Evolutionary conservation across 2,329 filamentous ascomycete species (phyloP), one percentile per base, ranked within the genome.

Genomic region (Hortaea werneckii): DNA sequence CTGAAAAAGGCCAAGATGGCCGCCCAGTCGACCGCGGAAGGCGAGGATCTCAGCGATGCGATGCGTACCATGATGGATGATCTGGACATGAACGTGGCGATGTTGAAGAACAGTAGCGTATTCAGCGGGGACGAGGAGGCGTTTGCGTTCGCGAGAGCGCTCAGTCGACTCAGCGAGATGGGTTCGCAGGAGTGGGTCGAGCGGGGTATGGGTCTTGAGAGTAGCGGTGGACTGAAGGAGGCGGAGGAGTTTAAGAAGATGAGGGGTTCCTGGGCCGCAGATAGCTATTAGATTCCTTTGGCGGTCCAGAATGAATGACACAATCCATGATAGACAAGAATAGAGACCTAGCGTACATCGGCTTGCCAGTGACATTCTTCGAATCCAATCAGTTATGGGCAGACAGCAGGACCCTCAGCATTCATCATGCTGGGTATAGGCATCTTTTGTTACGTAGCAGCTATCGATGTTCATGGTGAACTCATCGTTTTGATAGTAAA

Each of bases 121-220:
- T 98, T 98, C 65, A 85, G 83, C 1, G 92, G 92, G 37, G 92
- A 95, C 48, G 92, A 98, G 70, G 92, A 98, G 68, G 79, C 87
- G 0, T 98, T 98, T 70, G 92, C 92, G 0, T 98, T 98, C 71
- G 88, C 88, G 26, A 74, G 92, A 44, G 92, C 92, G 1, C 65
- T 96, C 55, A 89, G 83, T 44, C 73, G 92, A 46, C 68, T 98
- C 50, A 83, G 75, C 45, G 88, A 96, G 67, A 98, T 98, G 92
- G 87, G 88, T 13, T 92, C 87, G 63, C 79, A 81, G 64, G 85
- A 95, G 64, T 98, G 92, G 92, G 85, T 96, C 3, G 90, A 96
- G 68, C 69, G 88, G 10, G 89, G 79, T 0, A 51, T 81, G 63
- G 71, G 82, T 0, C 60, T 86, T 45, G 81, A 85, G 66, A 70